phyloP scores from a whole-genome alignment of 2,329 filamentous ascomycete species.

The Talaromyces sp. region DNA sequence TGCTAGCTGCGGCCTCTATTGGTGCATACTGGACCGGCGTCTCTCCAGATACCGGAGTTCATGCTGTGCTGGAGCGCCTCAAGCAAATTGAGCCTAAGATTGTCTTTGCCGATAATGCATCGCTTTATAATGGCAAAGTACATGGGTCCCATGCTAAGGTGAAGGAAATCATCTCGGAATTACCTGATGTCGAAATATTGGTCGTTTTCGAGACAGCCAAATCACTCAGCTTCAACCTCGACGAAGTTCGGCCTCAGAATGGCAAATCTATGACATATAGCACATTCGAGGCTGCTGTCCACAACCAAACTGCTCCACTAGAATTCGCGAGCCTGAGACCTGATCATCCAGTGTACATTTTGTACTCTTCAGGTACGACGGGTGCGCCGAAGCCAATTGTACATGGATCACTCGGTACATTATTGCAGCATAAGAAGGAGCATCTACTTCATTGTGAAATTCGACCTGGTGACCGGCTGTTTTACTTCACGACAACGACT shows the following conservation, averaged over 20 bases:
- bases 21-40: conserved; percentile 93
- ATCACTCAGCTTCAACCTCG: conserved; percentile 39
- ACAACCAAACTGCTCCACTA: conserved; percentile 46
- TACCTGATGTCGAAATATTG: conserved; percentile 69
- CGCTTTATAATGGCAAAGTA: conserved; percentile 86
- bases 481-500: conserved; percentile 93
- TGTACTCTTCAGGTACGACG: conserved; percentile 93
- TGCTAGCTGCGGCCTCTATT: conserved; percentile 78
- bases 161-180: conserved; percentile 68
- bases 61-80: conserved; percentile 84
- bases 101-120: conserved; percentile 84
- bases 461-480: conserved; percentile 69
- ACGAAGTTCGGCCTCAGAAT: conserved; percentile 35
- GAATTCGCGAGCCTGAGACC: conserved; percentile 77
- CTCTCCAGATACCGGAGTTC: conserved; percentile 88
- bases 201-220: conserved; percentile 72
- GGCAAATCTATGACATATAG: conserved; percentile 47
- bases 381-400: conserved; percentile 88
- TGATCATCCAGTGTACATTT: conserved; percentile 87
- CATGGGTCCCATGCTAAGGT: conserved; percentile 82
- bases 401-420: conserved; percentile 84
- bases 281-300: conserved; percentile 50
- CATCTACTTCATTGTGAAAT: conserved; percentile 86
- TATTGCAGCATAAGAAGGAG: conserved; percentile 97
- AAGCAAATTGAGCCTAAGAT: conserved; percentile 81